These are phyloP conservation scores for Cutaneotrichosporon sp. DNA, from an alignment of 1,284 basidiomycete genomes.

Conservation along the genomic window DNA sequence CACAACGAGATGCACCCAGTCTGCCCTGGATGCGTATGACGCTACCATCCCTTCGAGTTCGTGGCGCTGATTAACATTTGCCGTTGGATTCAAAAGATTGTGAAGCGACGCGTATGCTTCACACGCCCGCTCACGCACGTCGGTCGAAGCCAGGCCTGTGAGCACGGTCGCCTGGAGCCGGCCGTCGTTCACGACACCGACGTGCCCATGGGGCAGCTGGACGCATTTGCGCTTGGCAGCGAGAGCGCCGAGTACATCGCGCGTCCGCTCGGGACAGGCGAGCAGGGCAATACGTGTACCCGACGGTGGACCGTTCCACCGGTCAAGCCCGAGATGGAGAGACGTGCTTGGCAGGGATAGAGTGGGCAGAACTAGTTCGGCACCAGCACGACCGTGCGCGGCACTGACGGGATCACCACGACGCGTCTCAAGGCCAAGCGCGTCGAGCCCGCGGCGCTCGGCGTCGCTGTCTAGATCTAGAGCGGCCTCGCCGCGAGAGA, in stretches of 20 bases:
- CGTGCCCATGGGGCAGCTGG: slow-evolving; percentile 25
- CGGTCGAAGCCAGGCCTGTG: slow-evolving; percentile 17
- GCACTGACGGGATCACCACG: background rate
- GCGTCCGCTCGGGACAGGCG: slow-evolving; percentile 21
- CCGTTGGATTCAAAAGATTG: slow-evolving; percentile 26
- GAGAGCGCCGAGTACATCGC: slow-evolving; percentile 24
- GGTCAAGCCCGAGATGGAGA: slow-evolving; percentile 34
- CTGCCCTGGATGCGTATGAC: slow-evolving; percentile 16
- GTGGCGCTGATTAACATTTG: slow-evolving; percentile 14
- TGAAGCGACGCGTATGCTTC: slow-evolving; percentile 28
- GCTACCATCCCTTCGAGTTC: slow-evolving; percentile 25
- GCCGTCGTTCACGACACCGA: slow-evolving; percentile 23
- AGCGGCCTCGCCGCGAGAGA: slow-evolving; percentile 1
- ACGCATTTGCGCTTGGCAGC: slow-evolving; percentile 26
- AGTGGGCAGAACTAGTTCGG: slow-evolving; percentile 38
- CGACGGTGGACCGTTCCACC: slow-evolving; percentile 16
- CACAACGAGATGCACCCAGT: slow-evolving; percentile 31
- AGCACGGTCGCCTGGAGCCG: slow-evolving; percentile 23
- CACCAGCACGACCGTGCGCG: slow-evolving; percentile 2
- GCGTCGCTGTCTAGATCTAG: background rate
- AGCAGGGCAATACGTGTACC: slow-evolving; percentile 26
- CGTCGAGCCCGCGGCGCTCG: background rate
- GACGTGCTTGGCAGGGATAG: slow-evolving; percentile 33
- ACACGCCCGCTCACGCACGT: slow-evolving; percentile 15
- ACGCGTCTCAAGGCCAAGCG: slow-evolving; percentile 2